A percentile compares a stretch with the other conserved stretches of the same genome.
Evolutionary conservation across 306 rosid species (phyloP).

Genomic region (Corylus avellana): DNA sequence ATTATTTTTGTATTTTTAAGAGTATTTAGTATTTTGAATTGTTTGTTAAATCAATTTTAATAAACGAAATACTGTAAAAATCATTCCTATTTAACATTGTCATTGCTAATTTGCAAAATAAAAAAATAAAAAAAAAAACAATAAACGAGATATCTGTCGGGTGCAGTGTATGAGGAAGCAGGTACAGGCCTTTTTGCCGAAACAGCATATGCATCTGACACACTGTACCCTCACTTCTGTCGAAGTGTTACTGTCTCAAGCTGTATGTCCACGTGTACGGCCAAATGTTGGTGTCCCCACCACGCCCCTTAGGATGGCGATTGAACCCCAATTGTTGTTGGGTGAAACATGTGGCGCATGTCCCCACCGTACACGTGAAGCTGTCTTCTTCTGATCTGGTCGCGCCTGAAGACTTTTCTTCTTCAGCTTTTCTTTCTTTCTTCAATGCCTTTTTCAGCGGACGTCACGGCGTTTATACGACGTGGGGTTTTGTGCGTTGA

Average conservation of each 20-base stretch:
- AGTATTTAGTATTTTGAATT: no score
- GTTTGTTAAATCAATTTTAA: no score
- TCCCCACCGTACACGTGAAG: background rate
- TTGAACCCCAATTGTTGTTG: no score
- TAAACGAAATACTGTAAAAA: no score
- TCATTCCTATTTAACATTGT: no score
- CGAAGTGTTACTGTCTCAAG: constrained; percentile 17
- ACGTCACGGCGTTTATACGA: background rate
- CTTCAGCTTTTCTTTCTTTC: no score
- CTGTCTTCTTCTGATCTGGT: background rate
- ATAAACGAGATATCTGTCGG: constrained; percentile 1
- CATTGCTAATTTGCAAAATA: no score
- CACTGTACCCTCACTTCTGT: constrained; percentile 7
- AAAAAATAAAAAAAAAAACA: no score
- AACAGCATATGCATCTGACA: background rate
- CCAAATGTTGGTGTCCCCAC: constrained; percentile 16
- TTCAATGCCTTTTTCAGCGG: background rate
- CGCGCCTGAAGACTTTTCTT: no score
- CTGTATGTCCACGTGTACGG: constrained; percentile 14
- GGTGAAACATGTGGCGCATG: background rate
- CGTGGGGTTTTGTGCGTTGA: background rate
- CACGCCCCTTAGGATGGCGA: background rate
- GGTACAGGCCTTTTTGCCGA: background rate
- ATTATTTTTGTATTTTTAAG: no score
- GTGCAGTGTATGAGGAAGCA: constrained; percentile 29